Evolutionary conservation across 148 eudicot genomes (phyloP), one percentile per base, ranked within the genome.

Genomic region (Dysphania ambrosioides): DNA sequence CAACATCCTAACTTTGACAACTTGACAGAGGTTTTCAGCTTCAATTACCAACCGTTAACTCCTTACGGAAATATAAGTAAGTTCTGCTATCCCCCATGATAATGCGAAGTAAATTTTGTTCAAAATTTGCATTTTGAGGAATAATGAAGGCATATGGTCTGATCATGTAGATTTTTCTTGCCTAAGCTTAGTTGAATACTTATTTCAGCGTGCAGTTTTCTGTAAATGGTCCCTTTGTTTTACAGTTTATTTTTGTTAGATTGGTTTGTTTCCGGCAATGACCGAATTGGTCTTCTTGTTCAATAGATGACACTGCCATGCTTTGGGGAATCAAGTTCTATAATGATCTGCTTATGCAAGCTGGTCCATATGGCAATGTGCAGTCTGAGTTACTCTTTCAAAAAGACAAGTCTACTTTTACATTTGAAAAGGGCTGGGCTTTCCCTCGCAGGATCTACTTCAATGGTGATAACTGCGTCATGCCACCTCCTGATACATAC

Each of bases 381-480:
- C 72, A 70, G 56, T 44, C 72, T 9, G 72, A 70, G 16, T 15
- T 70, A 12, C 36, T 70, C 23, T 70, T 70, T 31, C 59, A 34
- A 0, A 44, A 44, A 31, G 91, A 89, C 64, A 18, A 61, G 59
- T 72, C 85, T 34, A 83, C 84, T 1, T 89, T 89, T 73, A 86
- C 91, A 38, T 82, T 89, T 1, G 81, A 82, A 26, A 77, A 86
- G 74, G 93, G 93, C 12, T 89, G 91, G 93, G 91, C 91, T 26
- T 89, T 89, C 36, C 93, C 93, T 30, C 78, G 82, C 44, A 84
- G 86, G 70, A 73, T 89, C 16, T 89, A 89, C 74, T 89, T 89
- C 83, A 86, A 89, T 49, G 93, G 93, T n/a, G 91, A 89, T 66
- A 83, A 82, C 44, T 89, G 93, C 62, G 88, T 87, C 74, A 82